Conservation (phyloP, 1,139 yeast species). For the Sugiyamaella pinicola region DNA sequence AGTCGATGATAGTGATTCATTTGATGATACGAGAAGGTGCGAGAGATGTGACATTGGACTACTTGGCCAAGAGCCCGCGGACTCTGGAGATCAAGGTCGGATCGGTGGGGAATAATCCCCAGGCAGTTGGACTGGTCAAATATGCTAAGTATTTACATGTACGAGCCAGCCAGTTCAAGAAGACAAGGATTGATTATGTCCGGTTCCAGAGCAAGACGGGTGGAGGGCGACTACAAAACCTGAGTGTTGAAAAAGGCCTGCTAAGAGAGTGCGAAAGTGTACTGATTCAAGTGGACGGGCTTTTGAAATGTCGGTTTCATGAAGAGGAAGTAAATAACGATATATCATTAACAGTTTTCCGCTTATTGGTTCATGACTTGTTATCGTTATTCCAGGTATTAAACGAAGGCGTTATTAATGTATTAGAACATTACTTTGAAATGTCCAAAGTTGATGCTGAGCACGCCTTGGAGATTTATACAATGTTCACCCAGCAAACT, state of each 20-base stretch:
- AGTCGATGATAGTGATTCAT: slow-evolving; percentile 80
- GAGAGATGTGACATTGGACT: slow-evolving; percentile 64
- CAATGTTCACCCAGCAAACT: slow-evolving; percentile 82
- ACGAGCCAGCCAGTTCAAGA: slow-evolving; percentile 68
- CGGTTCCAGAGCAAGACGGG: slow-evolving; percentile 53
- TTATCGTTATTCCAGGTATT: slow-evolving; percentile 81
- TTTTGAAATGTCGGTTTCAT: slow-evolving; percentile 71
- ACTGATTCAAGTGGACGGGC: slow-evolving; percentile 73
- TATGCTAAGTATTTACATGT: slow-evolving; percentile 72
- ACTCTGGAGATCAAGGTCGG: slow-evolving; percentile 54
- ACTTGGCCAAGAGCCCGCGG: slow-evolving; percentile 59
- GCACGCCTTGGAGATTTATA: slow-evolving; percentile 80
- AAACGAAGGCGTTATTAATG: slow-evolving; percentile 92
- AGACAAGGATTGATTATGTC: slow-evolving; percentile 73
- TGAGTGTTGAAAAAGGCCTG: slow-evolving; percentile 77
- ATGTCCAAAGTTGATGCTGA: slow-evolving; percentile 85
- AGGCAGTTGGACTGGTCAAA: slow-evolving; percentile 62
- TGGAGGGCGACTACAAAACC: slow-evolving; percentile 59
- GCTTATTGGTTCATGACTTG: slow-evolving; percentile 84
- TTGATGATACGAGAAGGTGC: slow-evolving; percentile 94
- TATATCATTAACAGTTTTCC: slow-evolving; percentile 76
- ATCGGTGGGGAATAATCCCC: slow-evolving; percentile 47
- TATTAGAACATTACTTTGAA: slow-evolving; percentile 92
- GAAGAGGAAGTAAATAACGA: slow-evolving; percentile 78
- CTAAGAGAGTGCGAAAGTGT: slow-evolving; percentile 85